A percentile compares a stretch with the other conserved stretches of the same genome.
phyloP scores from a whole-genome alignment of 2,329 filamentous ascomycete genomes.

The Claviceps sorghi region DNA sequence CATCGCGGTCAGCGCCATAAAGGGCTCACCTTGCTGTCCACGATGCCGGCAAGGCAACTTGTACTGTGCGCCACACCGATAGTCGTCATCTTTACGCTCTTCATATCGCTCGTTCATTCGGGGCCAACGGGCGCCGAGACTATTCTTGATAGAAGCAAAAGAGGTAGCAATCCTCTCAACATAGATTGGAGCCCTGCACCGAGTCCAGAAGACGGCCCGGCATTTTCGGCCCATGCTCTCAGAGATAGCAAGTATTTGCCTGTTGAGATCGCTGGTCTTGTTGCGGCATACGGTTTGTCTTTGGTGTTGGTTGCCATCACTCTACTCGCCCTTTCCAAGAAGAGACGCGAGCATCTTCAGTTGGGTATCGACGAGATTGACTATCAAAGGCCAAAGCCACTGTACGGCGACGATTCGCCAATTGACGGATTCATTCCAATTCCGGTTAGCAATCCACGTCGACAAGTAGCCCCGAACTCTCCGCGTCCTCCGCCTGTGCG shows the following conservation, averaged over 20 bases:
- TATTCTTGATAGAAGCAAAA: conserved; percentile 7
- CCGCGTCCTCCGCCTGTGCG: conserved; percentile 33
- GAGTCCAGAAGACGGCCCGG: conserved; percentile 44
- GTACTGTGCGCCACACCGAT: conserved; percentile 11
- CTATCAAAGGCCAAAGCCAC: conserved; percentile 18
- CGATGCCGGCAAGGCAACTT: conserved; percentile 25
- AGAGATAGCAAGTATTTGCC: conserved; percentile 54
- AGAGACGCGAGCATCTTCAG: conserved; percentile 35
- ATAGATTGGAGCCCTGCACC: conserved; percentile 35
- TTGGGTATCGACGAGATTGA: conserved; percentile 39
- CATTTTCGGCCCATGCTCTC: conserved; percentile 41
- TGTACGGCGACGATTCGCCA: conserved; percentile 12
- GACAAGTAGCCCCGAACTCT: conserved; percentile 27
- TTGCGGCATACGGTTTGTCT: conserved; percentile 68
- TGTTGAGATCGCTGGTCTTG: conserved; percentile 68
- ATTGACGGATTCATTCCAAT: not conserved
- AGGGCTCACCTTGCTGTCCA: conserved; percentile 18
- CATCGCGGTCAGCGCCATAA: conserved; percentile 19
- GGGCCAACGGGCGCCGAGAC: conserved; percentile 3
- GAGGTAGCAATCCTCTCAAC: conserved; percentile 23
- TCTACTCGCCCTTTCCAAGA: conserved; percentile 46
- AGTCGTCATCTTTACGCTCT: conserved; percentile 14
- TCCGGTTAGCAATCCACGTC: not conserved
- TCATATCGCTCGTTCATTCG: conserved; percentile 16
- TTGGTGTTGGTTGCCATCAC: conserved; percentile 58